Base-by-base conservation (phyloP, 2,329 filamentous ascomycete genomes). In the Fusarium sororula region DNA sequence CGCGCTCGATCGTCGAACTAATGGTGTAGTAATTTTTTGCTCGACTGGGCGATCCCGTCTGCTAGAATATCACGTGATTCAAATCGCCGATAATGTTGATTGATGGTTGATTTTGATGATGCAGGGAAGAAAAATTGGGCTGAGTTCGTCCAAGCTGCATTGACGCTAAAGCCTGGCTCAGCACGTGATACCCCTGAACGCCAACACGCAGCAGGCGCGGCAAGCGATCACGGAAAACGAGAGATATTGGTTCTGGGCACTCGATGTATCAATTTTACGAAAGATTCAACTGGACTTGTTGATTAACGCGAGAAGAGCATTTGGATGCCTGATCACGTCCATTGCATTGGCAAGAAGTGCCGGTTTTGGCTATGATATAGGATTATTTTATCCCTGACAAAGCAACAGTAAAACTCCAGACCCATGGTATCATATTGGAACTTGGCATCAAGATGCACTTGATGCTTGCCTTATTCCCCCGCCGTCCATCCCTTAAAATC, bases 371-470 rank as follows among this genome's bases (percentile, higher is more conserved):
- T 59, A 59, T 75, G 45, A 51, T 56, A 54, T 56, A 70, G 62
- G 62, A 76, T 63, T 48, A 75, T 64, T 74, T 55, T 38, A 70
- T 59, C 55, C 67, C 44, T 54, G 68, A 58, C 57, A 62, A 62
- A 61, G 53, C 54, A 74, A 35, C 57, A 62, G 55, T 50, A 68
- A 59, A 72, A 68, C 72, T 78, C 81, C 81, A 75, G 58, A 70
- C 73, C 79, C 78, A 76, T 82, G 81, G 81, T 82, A 82, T 82
- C 81, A 82, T 82, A 35, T 74, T 80, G n/a, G 51, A 78, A 77
- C 68, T 71, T 69, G 63, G 61, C 53, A 75, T 67, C 73, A 55
- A 72, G 62, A 73, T 70, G 61, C 53, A 57, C 62, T 70, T 54
- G 60, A 68, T 70, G 65, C 66, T 71, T 64, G 51, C 63, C 55